Evolutionary conservation across 2,329 filamentous ascomycete genomes (phyloP).

Genomic region (Microcyclosporella mali): DNA sequence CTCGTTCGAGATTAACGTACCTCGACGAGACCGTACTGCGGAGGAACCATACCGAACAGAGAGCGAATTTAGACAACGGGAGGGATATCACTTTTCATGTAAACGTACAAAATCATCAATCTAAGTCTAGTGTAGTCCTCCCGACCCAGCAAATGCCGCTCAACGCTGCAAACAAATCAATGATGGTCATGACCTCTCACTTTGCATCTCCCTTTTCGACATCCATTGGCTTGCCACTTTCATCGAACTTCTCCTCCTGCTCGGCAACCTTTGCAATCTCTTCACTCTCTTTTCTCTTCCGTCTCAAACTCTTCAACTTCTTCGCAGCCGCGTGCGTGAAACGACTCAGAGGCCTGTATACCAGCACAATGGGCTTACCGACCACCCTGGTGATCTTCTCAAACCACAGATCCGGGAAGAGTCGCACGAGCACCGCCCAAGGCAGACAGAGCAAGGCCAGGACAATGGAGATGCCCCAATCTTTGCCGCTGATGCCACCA

Average conservation of each 20-base stretch:
- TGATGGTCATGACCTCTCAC: not conserved
- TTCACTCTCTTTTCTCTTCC: conserved; percentile 16
- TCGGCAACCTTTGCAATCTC: conserved; percentile 13
- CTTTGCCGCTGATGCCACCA: conserved; percentile 47
- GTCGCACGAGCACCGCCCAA: conserved; percentile 71
- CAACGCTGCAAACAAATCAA: not conserved
- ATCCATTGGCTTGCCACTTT: conserved; percentile 10
- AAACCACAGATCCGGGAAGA: conserved; percentile 69
- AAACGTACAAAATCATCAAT: no score
- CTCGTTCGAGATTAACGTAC: no score
- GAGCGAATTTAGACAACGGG: no score
- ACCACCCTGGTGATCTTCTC: conserved; percentile 36
- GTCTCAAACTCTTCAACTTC: conserved; percentile 11
- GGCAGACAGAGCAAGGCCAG: conserved; percentile 77
- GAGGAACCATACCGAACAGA: no score
- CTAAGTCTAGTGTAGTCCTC: no score
- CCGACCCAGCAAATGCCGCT: no score
- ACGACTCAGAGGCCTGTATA: conserved; percentile 17
- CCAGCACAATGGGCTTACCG: conserved; percentile 28
- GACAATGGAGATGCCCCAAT: conserved; percentile 83
- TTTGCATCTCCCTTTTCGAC: conserved; percentile 6
- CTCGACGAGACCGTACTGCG: no score
- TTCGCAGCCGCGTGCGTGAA: conserved; percentile 13
- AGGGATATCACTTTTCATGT: no score
- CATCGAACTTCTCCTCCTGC: conserved; percentile 10